Evolutionary conservation across 805 yeast genomes (phyloP).

Genomic region (Starmerella cellae): DNA sequence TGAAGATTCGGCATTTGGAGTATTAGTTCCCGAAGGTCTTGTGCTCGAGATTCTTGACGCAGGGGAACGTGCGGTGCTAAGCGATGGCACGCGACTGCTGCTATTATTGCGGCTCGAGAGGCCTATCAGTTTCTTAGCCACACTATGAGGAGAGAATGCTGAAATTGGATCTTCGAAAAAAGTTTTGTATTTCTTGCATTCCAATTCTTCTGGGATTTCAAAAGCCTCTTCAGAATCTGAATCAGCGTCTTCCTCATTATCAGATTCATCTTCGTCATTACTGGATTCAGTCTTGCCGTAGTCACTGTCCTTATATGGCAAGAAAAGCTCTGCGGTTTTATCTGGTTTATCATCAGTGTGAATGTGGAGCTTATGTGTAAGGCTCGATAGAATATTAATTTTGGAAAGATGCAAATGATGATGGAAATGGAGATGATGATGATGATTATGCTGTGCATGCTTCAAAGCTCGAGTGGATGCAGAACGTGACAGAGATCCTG

Average conservation of each 20-base stretch:
- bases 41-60: too few species aligned
- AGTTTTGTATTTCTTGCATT: background rate
- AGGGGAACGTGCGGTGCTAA: too few species aligned
- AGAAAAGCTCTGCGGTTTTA: too few species aligned
- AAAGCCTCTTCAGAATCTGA: conserved; percentile 4
- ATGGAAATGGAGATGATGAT: too few species aligned
- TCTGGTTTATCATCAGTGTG: background rate
- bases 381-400: background rate
- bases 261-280: conserved; percentile 1
- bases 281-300: too few species aligned
- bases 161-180: conserved; percentile 4
- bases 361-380: background rate
- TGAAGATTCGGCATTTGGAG: too few species aligned
- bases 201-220: background rate
- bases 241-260: conserved; percentile 13
- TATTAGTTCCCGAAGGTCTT: too few species aligned
- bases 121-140: conserved; percentile 2
- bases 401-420: background rate
- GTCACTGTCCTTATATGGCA: too few species aligned
- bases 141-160: background rate
- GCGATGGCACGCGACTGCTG: too few species aligned
- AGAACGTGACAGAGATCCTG: too few species aligned
- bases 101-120: background rate
- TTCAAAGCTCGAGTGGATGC: too few species aligned
- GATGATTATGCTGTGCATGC: too few species aligned